Evolutionary conservation across 768 basidiomycete species (phyloP).

Genomic region (Rhodotorula toruloides): DNA sequence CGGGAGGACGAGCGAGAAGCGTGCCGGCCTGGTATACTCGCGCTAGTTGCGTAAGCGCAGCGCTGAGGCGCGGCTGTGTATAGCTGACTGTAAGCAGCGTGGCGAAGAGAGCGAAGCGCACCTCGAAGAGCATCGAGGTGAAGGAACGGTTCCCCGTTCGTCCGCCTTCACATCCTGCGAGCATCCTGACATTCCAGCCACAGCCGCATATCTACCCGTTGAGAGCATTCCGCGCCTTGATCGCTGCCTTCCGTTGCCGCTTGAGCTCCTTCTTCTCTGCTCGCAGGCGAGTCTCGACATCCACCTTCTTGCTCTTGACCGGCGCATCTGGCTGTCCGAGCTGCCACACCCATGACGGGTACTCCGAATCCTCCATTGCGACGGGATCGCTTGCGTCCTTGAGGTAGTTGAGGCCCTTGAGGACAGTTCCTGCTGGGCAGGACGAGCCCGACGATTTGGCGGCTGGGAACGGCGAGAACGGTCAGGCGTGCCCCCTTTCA

Average conservation of each 20-base stretch:
- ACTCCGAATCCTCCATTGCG: constrained; percentile 47
- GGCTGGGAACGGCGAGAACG: background rate
- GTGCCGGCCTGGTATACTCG: too few species aligned
- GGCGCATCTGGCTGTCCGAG: background rate
- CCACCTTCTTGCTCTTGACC: background rate
- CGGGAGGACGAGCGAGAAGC: too few species aligned
- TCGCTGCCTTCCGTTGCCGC: constrained; percentile 37
- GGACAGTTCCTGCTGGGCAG: constrained; percentile 45
- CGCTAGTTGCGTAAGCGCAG: too few species aligned
- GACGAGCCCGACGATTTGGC: constrained; percentile 7
- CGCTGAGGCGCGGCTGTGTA: too few species aligned
- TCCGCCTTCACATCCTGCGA: too few species aligned
- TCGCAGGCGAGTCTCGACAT: background rate
- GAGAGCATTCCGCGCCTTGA: constrained; percentile 47
- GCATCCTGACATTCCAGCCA: background rate
- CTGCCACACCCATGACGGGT: constrained; percentile 49
- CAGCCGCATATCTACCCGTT: constrained; percentile 42
- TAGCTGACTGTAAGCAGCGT: too few species aligned
- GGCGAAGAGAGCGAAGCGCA: too few species aligned
- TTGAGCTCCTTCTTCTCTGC: constrained; percentile 24
- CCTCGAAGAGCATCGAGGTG: too few species aligned
- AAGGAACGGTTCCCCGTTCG: too few species aligned
- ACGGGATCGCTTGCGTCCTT: constrained; percentile 48
- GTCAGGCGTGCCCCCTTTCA: too few species aligned
- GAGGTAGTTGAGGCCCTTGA: constrained; percentile 47